These are phyloP conservation scores for Crataegus laevigata DNA, from an alignment of 306 rosid genomes.

Conservation along the genomic window DNA sequence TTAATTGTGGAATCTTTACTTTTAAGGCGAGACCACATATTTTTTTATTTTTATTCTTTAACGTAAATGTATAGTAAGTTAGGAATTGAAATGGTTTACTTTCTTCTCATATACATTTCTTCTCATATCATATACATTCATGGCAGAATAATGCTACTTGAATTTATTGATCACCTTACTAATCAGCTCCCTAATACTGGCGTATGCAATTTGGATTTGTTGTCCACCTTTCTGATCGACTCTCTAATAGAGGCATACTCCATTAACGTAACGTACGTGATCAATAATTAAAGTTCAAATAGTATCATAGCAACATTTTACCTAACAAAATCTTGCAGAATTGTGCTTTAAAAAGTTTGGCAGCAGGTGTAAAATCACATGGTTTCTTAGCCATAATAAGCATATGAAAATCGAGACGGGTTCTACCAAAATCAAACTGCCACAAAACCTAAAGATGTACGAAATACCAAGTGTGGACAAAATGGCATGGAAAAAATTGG, in stretches of 20 bases:
- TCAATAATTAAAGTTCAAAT: background rate
- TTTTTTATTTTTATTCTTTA: too few relatives aligned
- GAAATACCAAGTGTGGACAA: slow-evolving; percentile 2
- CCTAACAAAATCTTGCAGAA: too few relatives aligned
- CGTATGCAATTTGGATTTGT: too few relatives aligned
- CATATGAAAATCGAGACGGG: background rate
- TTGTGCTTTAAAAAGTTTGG: background rate
- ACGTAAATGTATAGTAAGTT: too few relatives aligned
- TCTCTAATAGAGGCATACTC: background rate
- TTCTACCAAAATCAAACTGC: background rate
- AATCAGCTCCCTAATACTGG: background rate
- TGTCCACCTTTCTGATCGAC: too few relatives aligned
- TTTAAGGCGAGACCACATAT: background rate
- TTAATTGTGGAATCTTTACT: background rate
- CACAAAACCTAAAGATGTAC: background rate
- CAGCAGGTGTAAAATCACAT: background rate
- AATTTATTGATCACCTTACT: background rate
- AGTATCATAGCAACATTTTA: background rate
- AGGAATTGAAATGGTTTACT: background rate
- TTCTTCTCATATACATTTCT: background rate
- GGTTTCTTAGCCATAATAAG: background rate
- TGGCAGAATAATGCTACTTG: background rate
- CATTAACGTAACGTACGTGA: background rate
- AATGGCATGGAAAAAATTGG: slow-evolving; percentile 2
- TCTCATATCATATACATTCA: background rate